Conservation (phyloP, 208 protist genomes). For the Porcisia hertigi region DNA sequence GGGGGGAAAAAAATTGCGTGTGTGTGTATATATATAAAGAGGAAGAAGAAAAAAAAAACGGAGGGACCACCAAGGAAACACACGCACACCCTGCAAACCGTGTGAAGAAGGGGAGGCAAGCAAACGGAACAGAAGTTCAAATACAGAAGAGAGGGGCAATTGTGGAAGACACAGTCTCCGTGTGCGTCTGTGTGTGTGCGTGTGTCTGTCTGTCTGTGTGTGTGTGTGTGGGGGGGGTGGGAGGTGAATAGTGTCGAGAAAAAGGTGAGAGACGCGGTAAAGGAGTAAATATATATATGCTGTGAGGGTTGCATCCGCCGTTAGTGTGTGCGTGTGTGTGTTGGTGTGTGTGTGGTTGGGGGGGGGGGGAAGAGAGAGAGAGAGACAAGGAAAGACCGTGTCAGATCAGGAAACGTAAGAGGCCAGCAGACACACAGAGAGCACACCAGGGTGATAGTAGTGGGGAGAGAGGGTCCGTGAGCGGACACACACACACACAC, state of each 20-base stretch:
- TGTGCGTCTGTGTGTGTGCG: neutral
- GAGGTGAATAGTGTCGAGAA: neutral
- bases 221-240: neutral
- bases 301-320: neutral
- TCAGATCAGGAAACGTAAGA: too few relatives aligned
- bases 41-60: neutral
- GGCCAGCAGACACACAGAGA: neutral
- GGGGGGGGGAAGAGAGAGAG: neutral
- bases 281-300: neutral
- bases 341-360: neutral
- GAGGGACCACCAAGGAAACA: neutral
- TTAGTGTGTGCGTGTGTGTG: neutral
- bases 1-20: too few relatives aligned
- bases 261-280: neutral
- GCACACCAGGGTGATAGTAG: too few relatives aligned
- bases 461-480: too few relatives aligned
- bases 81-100: neutral
- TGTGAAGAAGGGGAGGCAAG: neutral
- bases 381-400: neutral
- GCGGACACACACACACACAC: neutral
- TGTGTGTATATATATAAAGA: neutral
- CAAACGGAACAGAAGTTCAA: too few relatives aligned
- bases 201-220: neutral
- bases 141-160: neutral
- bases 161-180: too few relatives aligned